A percentile compares a stretch with the other conserved stretches of the same genome.
phyloP scores from a whole-genome alignment of 2,329 filamentous ascomycete genomes.

The Penicillium janthinellum region DNA sequence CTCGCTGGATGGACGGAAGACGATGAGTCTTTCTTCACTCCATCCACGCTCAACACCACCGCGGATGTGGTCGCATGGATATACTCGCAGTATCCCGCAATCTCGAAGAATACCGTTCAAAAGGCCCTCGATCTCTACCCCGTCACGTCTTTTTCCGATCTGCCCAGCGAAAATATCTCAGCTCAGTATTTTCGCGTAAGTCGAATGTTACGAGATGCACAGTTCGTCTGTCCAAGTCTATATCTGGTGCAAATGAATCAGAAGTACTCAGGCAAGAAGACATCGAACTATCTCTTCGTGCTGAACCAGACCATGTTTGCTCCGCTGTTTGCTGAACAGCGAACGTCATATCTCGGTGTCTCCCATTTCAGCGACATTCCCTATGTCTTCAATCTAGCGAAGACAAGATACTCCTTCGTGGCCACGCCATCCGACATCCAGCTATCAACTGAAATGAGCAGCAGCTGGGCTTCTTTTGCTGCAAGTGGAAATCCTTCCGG shows the following conservation, averaged over 20 bases:
- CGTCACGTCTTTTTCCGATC: conserved; percentile 1
- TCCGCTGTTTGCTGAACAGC: not conserved
- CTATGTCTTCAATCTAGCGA: conserved; percentile 14
- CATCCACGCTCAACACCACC: conserved; percentile 4
- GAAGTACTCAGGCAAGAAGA: conserved; percentile 8
- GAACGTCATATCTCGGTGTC: conserved; percentile 2
- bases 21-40: conserved; percentile 11
- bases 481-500: conserved; percentile 9
- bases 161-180: conserved; percentile 5
- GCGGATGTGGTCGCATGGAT: not conserved
- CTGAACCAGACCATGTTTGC: conserved; percentile 16
- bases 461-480: conserved; percentile 16
- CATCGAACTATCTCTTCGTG: conserved; percentile 13
- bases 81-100: not conserved
- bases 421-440: conserved; percentile 4
- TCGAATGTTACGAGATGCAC: conserved; percentile 8
- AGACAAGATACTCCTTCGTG: conserved; percentile 10
- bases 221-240: conserved; percentile 9
- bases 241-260: conserved; percentile 11
- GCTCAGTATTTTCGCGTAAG: conserved; percentile 15
- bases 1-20: conserved; percentile 16
- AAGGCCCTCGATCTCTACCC: conserved; percentile 12
- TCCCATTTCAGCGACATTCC: conserved; percentile 18
- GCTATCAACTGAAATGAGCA: conserved; percentile 14
- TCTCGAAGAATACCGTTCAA: conserved; percentile 5